phyloP scores from a whole-genome alignment of 371 early-diverging fungal genomes.

The Apophysomyces variabilis region DNA sequence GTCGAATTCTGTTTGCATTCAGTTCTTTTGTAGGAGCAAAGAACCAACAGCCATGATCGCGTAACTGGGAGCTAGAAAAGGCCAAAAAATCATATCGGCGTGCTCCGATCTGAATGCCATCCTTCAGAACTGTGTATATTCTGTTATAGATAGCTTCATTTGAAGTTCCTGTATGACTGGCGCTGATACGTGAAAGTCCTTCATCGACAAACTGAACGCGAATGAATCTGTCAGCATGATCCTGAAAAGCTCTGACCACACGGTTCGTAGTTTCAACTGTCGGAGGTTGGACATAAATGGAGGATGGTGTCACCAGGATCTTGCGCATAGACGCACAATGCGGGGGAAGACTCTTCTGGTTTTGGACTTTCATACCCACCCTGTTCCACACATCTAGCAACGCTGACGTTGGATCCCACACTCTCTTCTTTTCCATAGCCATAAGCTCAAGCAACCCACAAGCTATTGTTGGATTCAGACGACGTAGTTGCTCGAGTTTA shows the following conservation, averaged over 20 bases:
- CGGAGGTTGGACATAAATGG: slow-evolving; percentile 60
- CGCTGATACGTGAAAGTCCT: slow-evolving; percentile 44
- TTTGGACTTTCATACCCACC: slow-evolving; percentile 23
- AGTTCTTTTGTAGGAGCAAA: slow-evolving; percentile 49
- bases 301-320: slow-evolving; percentile 64
- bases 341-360: slow-evolving; percentile 39
- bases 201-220: slow-evolving; percentile 77
- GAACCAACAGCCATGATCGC: slow-evolving; percentile 78
- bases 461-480: slow-evolving; percentile 31
- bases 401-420: slow-evolving; percentile 40
- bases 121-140: slow-evolving; percentile 49
- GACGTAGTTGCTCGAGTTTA: slow-evolving; percentile 12
- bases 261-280: slow-evolving; percentile 70
- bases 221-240: slow-evolving; percentile 62
- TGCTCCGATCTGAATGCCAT: slow-evolving; percentile 65
- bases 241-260: slow-evolving; percentile 59
- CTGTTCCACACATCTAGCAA: slow-evolving; percentile 26
- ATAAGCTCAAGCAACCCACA: slow-evolving; percentile 46
- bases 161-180: slow-evolving; percentile 18
- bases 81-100: slow-evolving; percentile 74
- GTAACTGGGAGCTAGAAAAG: slow-evolving; percentile 71
- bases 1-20: slow-evolving; percentile 62
- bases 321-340: slow-evolving; percentile 64
- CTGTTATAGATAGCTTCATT: slow-evolving; percentile 56
- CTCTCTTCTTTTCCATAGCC: slow-evolving; percentile 26